phyloP scores from a whole-genome alignment of 768 basidiomycete species.

The Suillus ampliporus region DNA sequence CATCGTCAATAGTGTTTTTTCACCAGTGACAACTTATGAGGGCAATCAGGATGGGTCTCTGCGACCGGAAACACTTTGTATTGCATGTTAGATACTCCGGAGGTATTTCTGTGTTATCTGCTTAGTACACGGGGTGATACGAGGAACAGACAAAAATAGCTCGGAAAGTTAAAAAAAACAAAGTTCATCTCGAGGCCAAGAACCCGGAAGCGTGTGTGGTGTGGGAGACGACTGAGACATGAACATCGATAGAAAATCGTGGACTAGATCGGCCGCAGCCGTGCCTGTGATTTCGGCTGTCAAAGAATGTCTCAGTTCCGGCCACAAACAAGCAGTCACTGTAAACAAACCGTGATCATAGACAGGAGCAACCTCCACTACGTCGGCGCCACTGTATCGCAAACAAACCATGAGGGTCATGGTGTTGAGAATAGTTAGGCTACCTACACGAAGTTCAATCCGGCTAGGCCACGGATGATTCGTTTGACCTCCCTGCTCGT shows the following conservation, averaged over 20 bases:
- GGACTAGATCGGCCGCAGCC: constrained; percentile 50
- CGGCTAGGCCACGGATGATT: constrained; percentile 78
- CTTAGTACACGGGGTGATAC: constrained; percentile 1
- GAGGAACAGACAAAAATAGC: constrained; percentile 5
- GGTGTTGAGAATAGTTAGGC: not conserved
- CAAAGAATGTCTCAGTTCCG: constrained; percentile 3
- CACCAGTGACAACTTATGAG: not conserved
- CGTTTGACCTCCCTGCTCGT: constrained; percentile 82
- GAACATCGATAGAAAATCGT: constrained; percentile 51
- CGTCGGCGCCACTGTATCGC: constrained; percentile 61
- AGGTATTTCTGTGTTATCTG: constrained; percentile 9
- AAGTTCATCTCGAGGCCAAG: constrained; percentile 26
- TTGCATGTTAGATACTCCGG: constrained; percentile 3
- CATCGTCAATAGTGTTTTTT: not conserved
- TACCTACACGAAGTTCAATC: constrained; percentile 79
- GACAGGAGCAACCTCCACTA: constrained; percentile 77
- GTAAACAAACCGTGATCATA: constrained; percentile 63
- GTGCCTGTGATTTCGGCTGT: constrained; percentile 48
- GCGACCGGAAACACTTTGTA: not conserved
- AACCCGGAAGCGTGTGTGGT: constrained; percentile 17
- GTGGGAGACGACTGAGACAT: constrained; percentile 32
- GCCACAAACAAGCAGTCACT: not conserved
- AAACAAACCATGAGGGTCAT: constrained; percentile 7
- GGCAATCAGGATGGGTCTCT: not conserved
- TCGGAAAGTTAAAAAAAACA: constrained; percentile 8